These are phyloP conservation scores for Hemisphaericaspora xylofermentans DNA, from an alignment of 1,139 yeast genomes.

Conservation along the genomic window DNA sequence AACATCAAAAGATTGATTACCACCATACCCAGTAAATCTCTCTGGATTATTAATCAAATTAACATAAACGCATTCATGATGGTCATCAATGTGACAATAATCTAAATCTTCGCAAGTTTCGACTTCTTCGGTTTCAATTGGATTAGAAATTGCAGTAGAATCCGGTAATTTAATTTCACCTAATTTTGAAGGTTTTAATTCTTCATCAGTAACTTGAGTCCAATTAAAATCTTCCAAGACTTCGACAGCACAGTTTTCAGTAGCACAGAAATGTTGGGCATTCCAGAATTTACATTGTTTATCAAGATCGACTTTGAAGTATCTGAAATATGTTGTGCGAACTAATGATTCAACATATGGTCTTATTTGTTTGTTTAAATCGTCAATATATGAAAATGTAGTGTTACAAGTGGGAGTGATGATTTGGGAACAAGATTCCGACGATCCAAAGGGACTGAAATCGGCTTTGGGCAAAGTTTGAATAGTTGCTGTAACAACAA, in stretches of 20 bases:
- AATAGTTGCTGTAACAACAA: constrained; percentile 3
- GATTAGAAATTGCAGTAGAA: constrained; percentile 18
- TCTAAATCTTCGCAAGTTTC: constrained; percentile 41
- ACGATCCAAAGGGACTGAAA: constrained; percentile 42
- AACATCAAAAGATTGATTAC: constrained; percentile 85
- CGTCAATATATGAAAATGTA: constrained; percentile 46
- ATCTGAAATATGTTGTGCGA: constrained; percentile 74
- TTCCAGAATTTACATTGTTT: constrained; percentile 89
- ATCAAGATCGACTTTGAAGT: constrained; percentile 82
- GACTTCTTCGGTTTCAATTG: constrained; percentile 19
- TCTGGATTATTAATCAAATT: constrained; percentile 89
- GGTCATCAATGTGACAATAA: constrained; percentile 65
- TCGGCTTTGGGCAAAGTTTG: constrained; percentile 13
- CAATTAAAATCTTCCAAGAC: constrained; percentile 55
- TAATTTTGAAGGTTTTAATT: constrained; percentile 70
- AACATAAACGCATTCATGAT: constrained; percentile 69
- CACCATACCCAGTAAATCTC: constrained; percentile 94
- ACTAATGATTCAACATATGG: constrained; percentile 59
- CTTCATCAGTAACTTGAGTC: constrained; percentile 63
- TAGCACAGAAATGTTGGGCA: constrained; percentile 83
- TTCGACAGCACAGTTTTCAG: constrained; percentile 92
- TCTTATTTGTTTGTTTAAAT: constrained; percentile 33
- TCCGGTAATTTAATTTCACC: constrained; percentile 45
- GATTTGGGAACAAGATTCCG: constrained; percentile 48
- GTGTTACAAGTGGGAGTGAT: constrained; percentile 50